Base-by-base conservation (phyloP, 805 yeast genomes). In the Teunomyces barrocoloradensis region DNA sequence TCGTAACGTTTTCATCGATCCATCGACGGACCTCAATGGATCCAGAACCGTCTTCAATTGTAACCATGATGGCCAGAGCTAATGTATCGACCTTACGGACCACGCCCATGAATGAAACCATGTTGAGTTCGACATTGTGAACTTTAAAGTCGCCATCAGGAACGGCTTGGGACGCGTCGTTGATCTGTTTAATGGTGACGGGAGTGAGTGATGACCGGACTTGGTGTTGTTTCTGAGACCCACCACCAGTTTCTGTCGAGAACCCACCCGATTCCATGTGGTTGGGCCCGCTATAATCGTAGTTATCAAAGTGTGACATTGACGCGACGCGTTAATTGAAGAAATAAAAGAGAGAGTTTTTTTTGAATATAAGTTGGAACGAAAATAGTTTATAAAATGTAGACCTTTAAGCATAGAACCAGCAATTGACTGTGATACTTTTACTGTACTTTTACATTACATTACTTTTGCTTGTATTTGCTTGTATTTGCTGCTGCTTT, bases 41-140 rank as follows among this genome's bases (percentile, higher is more conserved):
- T 0, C 89, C 66, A 45, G 94, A 83, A 9, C 94, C 92, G 61
- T 87, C 95, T 58, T 87, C 94, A n/a, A 87, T 59, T 15, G 82
- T 80, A 39, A 85, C 61, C 17, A 68, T 66, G 25, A 84, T 66
- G 37, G 81, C 80, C 6, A 84, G 72, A 1, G 86, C 77, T 49
- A 76, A 77, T 49, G 82, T 82, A 2, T 75, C 74, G 12, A 85
- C 79, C 49, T 80, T 81, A 59, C 92, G 75, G n/a, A 87, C 71
- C 17, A 86, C 81, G 0, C 90, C 95, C 6, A 84, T 80, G 56
- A 86, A 64, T 21, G 83, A 75, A 10, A 87, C 85, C 60, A 80
- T 76, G 54, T 77, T 80, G 44, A 87, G 65, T 46, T 82, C 85
- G 35, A 85, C 77, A 39, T 81, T 81, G 56, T 81, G 75, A 29